Conservation (phyloP, 2,329 filamentous ascomycete genomes). For the Phaeosphaeria sp. region DNA sequence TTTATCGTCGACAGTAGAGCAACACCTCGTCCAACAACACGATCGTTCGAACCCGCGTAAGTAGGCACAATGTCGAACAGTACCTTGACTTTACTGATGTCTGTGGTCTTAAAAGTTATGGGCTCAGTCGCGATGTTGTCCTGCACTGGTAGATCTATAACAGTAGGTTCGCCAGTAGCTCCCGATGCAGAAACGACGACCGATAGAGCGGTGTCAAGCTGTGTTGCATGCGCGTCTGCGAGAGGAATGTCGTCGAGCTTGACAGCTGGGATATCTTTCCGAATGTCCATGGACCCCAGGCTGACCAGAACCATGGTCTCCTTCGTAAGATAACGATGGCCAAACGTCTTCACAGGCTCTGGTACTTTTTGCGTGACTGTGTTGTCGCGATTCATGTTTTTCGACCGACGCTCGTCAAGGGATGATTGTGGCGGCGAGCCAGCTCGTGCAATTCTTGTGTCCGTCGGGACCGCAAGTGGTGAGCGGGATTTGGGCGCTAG, state of each 20-base stretch:
- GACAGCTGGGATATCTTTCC: constrained; percentile 81
- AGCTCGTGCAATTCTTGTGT: constrained; percentile 37
- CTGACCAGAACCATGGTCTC: constrained; percentile 91
- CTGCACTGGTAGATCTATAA: constrained; percentile 91
- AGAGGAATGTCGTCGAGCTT: constrained; percentile 88
- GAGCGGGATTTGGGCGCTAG: constrained; percentile 54
- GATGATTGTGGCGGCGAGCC: constrained; percentile 65
- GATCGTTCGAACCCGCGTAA: constrained; percentile 82
- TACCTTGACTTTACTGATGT: constrained; percentile 82
- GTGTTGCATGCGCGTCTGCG: constrained; percentile 85
- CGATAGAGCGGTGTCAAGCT: constrained; percentile 92
- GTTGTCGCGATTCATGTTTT: constrained; percentile 48
- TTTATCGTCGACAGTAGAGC: constrained; percentile 87
- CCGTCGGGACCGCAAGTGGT: constrained; percentile 33
- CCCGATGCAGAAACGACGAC: constrained; percentile 87
- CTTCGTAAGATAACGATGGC: constrained; percentile 90
- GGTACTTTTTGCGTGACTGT: constrained; percentile 56
- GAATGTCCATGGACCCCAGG: constrained; percentile 91
- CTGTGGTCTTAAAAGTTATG: constrained; percentile 82
- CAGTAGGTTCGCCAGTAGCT: constrained; percentile 83
- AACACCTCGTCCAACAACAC: constrained; percentile 85
- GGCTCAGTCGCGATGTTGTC: constrained; percentile 94
- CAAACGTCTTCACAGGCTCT: constrained; percentile 92
- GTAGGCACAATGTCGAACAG: constrained; percentile 96
- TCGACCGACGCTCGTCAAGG: constrained; percentile 55